These are phyloP conservation scores for Colletotrichum gigasporum DNA, from an alignment of 2,329 filamentous ascomycete genomes.

Conservation along the genomic window DNA sequence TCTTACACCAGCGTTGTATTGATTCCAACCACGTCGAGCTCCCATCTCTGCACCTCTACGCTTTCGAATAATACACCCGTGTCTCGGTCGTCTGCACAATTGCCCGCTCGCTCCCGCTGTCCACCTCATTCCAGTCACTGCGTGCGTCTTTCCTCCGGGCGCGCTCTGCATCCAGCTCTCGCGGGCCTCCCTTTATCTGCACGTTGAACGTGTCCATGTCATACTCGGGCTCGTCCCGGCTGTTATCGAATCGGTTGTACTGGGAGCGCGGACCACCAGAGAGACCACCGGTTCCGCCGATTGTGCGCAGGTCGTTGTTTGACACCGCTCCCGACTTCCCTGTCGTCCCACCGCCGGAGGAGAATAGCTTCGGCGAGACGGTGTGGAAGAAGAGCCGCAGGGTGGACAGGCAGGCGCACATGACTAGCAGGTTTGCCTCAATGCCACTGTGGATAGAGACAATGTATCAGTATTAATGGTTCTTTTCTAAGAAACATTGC, in stretches of 20 bases:
- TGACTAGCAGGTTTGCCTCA: slow-evolving; percentile 49
- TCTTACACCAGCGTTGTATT: no score
- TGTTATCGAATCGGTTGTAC: slow-evolving; percentile 8
- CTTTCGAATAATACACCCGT: background rate
- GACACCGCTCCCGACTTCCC: background rate
- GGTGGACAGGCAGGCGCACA: slow-evolving; percentile 47
- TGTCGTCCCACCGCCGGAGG: slow-evolving; percentile 6
- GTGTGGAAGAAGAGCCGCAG: slow-evolving; percentile 42
- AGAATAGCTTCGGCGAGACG: slow-evolving; percentile 37
- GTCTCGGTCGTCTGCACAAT: slow-evolving; percentile 11
- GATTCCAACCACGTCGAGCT: no score
- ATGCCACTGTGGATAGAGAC: slow-evolving; percentile 37
- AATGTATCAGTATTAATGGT: no score
- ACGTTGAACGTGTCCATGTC: background rate
- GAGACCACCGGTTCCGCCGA: background rate
- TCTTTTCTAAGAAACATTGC: no score
- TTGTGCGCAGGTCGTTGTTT: background rate
- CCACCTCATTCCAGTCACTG: background rate
- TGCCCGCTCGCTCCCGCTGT: background rate
- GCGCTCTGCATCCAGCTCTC: background rate
- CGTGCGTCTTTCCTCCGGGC: background rate
- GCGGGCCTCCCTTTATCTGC: background rate
- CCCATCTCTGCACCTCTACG: no score
- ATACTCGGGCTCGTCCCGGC: background rate
- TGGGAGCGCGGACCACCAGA: background rate